Conservation (phyloP, 192 early-diverging fungal genomes). For the Spizellomyces sp. region DNA sequence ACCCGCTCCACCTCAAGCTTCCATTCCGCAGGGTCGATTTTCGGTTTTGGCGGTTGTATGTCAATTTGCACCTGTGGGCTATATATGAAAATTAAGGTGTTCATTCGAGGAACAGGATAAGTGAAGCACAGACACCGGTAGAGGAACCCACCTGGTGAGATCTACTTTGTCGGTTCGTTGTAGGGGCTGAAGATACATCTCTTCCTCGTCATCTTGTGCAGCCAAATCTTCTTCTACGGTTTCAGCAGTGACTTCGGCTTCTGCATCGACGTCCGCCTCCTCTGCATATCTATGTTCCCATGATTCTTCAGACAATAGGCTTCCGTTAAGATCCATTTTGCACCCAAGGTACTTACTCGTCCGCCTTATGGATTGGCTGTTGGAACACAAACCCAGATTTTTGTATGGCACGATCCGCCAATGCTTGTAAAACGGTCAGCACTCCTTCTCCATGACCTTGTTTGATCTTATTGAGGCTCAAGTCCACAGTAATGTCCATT, state of each 20-base stretch:
- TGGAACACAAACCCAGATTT: slow-evolving; percentile 45
- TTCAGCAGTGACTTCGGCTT: slow-evolving; percentile 64
- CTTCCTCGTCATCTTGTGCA: slow-evolving; percentile 53
- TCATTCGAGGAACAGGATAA: not conserved
- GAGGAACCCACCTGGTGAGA: not conserved
- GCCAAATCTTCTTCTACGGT: slow-evolving; percentile 50
- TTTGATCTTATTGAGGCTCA: slow-evolving; percentile 56
- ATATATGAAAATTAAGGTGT: too few relatives aligned
- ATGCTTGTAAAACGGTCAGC: slow-evolving; percentile 40
- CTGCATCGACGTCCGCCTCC: slow-evolving; percentile 64
- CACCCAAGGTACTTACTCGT: slow-evolving; percentile 50
- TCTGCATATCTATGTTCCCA: slow-evolving; percentile 54
- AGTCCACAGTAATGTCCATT: slow-evolving; percentile 53
- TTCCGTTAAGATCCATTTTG: too few relatives aligned
- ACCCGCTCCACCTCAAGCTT: slow-evolving; percentile 62
- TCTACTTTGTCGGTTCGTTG: slow-evolving; percentile 21
- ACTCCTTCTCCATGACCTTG: slow-evolving; percentile 61
- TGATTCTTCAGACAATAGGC: not conserved
- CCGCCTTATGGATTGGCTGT: slow-evolving; percentile 53
- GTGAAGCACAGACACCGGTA: slow-evolving; percentile 16
- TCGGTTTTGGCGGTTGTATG: slow-evolving; percentile 23
- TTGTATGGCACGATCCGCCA: slow-evolving; percentile 51
- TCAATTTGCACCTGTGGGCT: too few relatives aligned
- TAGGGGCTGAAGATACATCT: slow-evolving; percentile 39
- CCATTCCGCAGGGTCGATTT: slow-evolving; percentile 57